A percentile compares a stretch with the other conserved stretches of the same genome.
These are phyloP conservation scores for Mucor plumbeus DNA, from an alignment of 371 early-diverging fungal species.

Conservation along the genomic window DNA sequence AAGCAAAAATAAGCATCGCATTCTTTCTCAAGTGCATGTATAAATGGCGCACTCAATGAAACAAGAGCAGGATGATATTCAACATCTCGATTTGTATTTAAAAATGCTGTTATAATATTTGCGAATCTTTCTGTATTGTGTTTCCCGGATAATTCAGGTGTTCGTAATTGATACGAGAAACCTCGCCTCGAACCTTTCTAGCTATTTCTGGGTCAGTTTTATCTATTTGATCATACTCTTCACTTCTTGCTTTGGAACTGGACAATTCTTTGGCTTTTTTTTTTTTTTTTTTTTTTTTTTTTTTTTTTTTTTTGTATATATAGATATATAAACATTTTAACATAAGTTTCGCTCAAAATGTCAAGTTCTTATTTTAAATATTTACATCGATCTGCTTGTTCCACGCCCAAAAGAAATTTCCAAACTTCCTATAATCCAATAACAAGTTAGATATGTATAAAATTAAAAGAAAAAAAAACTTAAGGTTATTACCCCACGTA, in stretches of 20 bases:
- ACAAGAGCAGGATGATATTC: conserved; percentile 79
- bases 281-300: no score
- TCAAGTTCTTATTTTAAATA: conserved; percentile 17
- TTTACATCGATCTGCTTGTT: conserved; percentile 80
- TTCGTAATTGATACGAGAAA: conserved; percentile 68
- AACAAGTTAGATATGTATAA: not conserved
- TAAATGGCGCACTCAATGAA: conserved; percentile 80
- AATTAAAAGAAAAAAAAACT: not conserved
- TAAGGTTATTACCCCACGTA: conserved; percentile 65
- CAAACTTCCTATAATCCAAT: conserved; percentile 70
- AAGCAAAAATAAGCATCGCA: conserved; percentile 81
- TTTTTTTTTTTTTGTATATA: no score
- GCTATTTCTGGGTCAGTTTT: conserved; percentile 70
- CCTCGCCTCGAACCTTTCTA: conserved; percentile 83
- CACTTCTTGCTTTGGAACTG: conserved; percentile 61
- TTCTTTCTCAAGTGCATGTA: conserved; percentile 67
- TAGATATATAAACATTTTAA: conserved; percentile 9
- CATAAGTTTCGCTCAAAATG: conserved; percentile 1
- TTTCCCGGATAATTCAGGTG: conserved; percentile 28
- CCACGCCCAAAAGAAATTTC: conserved; percentile 85
- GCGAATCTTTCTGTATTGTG: conserved; percentile 58
- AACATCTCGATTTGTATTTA: conserved; percentile 69
- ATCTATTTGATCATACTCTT: conserved; percentile 72
- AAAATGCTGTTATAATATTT: conserved; percentile 76
- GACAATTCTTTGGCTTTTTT: conserved; percentile 68